Evolutionary conservation across 2,329 filamentous ascomycete species (phyloP).

Genomic region (Lachnellula cervina): DNA sequence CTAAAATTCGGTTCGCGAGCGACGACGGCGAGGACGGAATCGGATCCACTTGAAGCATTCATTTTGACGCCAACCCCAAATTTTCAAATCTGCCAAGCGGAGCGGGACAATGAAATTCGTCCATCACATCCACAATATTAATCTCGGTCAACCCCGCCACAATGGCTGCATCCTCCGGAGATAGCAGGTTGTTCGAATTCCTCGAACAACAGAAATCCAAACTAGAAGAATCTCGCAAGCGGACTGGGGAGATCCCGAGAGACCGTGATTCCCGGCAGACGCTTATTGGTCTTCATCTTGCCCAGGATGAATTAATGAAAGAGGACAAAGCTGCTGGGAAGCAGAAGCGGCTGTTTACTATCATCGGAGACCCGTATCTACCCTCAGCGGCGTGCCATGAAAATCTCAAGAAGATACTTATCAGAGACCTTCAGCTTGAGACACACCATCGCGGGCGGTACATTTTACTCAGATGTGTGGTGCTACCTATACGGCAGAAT

Average conservation of each 20-base stretch:
- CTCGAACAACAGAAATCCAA: background rate
- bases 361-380: slow-evolving; percentile 3
- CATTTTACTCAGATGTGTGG: slow-evolving; percentile 32
- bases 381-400: slow-evolving; percentile 5
- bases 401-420: slow-evolving; percentile 25
- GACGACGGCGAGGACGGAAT: background rate
- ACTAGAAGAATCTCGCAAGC: background rate
- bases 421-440: slow-evolving; percentile 34
- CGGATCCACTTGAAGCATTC: background rate
- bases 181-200: background rate
- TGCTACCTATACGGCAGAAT: slow-evolving; percentile 28
- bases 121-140: background rate
- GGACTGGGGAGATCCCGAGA: background rate
- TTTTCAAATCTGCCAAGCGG: too few relatives aligned
- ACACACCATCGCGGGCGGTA: slow-evolving; percentile 38
- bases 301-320: background rate
- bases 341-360: background rate
- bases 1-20: background rate
- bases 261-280: background rate
- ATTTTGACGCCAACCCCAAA: too few relatives aligned
- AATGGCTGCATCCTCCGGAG: background rate
- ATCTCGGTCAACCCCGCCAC: background rate
- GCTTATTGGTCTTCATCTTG: background rate
- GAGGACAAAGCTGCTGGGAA: background rate
- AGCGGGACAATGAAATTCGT: background rate